Conservation (phyloP, 2,329 filamentous ascomycete genomes). For the Alternaria triticina region DNA sequence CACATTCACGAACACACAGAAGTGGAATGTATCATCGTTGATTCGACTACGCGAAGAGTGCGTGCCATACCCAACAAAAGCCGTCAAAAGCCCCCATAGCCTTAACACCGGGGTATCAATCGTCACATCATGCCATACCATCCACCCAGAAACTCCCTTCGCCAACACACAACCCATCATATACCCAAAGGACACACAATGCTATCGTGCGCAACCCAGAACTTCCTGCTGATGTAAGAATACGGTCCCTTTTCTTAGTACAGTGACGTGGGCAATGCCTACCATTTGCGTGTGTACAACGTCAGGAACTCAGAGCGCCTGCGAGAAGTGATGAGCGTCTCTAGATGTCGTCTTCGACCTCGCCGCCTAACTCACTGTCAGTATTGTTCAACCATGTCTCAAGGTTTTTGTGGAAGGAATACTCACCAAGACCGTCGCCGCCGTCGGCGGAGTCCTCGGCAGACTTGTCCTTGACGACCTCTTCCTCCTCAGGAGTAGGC, state of each 20-base stretch:
- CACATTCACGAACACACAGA: neutral
- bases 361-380: slow-evolving; percentile 15
- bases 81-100: neutral
- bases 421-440: slow-evolving; percentile 28
- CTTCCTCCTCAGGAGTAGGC: slow-evolving; percentile 8
- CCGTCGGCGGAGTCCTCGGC: slow-evolving; percentile 17
- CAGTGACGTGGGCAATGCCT: neutral
- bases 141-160: neutral
- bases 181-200: neutral
- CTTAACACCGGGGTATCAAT: neutral
- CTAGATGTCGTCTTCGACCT: slow-evolving; percentile 6
- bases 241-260: neutral
- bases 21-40: neutral
- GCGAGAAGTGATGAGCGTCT: neutral
- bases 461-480: neutral
- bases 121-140: neutral
- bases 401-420: slow-evolving; percentile 7
- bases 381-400: slow-evolving; percentile 13
- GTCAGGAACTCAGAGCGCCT: neutral
- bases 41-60: neutral
- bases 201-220: neutral
- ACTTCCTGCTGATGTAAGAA: neutral
- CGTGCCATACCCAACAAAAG: neutral
- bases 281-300: neutral
- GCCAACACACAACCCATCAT: neutral